Evolutionary conservation across 1,284 basidiomycete genomes (phyloP).

Genomic region (Irpex sp.): DNA sequence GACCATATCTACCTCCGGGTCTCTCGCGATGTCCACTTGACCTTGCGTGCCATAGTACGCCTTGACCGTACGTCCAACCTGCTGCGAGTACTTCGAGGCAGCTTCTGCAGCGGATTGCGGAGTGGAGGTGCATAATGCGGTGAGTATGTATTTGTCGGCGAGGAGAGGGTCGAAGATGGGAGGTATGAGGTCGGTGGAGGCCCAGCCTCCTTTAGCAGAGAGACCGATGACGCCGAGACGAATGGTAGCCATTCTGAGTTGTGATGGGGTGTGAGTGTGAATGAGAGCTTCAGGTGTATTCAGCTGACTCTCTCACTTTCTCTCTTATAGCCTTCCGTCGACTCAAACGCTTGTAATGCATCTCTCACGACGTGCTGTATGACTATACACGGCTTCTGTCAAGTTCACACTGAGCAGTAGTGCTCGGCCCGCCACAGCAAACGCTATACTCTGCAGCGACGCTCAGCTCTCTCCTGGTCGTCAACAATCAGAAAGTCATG

Average conservation of each 20-base stretch:
- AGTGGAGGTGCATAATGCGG: conserved; percentile 18
- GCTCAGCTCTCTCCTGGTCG: too few species aligned
- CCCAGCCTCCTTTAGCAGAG: conserved; percentile 30
- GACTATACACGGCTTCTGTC: too few species aligned
- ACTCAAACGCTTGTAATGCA: too few species aligned
- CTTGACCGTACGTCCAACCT: conserved; percentile 21
- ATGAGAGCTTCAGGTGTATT: too few species aligned
- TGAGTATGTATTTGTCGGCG: conserved; percentile 15
- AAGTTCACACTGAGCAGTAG: too few species aligned
- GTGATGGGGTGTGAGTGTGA: background rate
- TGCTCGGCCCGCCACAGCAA: too few species aligned
- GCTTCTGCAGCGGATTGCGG: conserved; percentile 23
- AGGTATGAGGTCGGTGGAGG: conserved; percentile 23
- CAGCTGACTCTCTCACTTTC: too few species aligned
- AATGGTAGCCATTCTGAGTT: conserved; percentile 15
- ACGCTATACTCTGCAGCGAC: too few species aligned
- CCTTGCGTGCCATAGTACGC: conserved; percentile 26
- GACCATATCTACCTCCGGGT: conserved; percentile 35
- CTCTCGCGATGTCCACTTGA: conserved; percentile 22
- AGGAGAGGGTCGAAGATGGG: conserved; percentile 18
- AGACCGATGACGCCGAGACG: conserved; percentile 33
- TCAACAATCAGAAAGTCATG: too few species aligned
- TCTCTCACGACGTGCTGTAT: too few species aligned
- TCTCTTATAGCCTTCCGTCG: too few species aligned
- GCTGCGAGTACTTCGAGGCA: conserved; percentile 24